Base-by-base conservation (phyloP, 306 rosid species). In the Urtica urens region DNA sequence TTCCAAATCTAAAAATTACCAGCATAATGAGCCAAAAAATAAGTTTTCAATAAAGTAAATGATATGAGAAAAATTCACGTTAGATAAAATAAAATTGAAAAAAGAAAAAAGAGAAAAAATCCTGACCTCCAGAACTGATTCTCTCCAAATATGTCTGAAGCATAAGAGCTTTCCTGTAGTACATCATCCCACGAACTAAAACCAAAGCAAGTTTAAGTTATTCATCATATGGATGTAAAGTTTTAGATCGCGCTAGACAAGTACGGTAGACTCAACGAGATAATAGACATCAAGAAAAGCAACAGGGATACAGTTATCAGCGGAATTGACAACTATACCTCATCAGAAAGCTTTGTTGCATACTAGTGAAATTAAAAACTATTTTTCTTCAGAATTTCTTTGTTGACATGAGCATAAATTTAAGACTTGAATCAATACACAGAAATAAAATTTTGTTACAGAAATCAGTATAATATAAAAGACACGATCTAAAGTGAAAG, bases 151-250 rank as follows among this genome's bases (percentile, higher is more conserved):
- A 88, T 52, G 97, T 71, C 68, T 85, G 97, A 59, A 90, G 82
- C 94, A 84, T 85, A 16, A 85, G 79, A 68, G 97, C 95, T 68
- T 90, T 90, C 70, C 95, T 68, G 57, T 90, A 90, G 69, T 90
- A 85, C 97, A 90, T 90, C 94, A 90, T 90, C 62, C 97, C 95
- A 38, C 95, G 87, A 60, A 90, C 97, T 90, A 84, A 49, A 40
- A 60, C 49, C n/a, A 16, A 38, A 50, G 2, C 10, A 2, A 53
- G n/a, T n/a, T n/a, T n/a, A n/a, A n/a, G n/a, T n/a, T n/a, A n/a
- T n/a, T n/a, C n/a, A n/a, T n/a, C n/a, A n/a, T n/a, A n/a, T n/a
- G n/a, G n/a, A n/a, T n/a, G n/a, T n/a, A n/a, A n/a, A n/a, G n/a
- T n/a, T n/a, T n/a, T n/a, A n/a, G n/a, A n/a, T n/a, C n/a, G n/a